Percentiles rank a stretch among this genome's conserved stretches.
phyloP scores from a whole-genome alignment of 495 filamentous ascomycete genomes.

The Lasiosphaeria ovina region DNA sequence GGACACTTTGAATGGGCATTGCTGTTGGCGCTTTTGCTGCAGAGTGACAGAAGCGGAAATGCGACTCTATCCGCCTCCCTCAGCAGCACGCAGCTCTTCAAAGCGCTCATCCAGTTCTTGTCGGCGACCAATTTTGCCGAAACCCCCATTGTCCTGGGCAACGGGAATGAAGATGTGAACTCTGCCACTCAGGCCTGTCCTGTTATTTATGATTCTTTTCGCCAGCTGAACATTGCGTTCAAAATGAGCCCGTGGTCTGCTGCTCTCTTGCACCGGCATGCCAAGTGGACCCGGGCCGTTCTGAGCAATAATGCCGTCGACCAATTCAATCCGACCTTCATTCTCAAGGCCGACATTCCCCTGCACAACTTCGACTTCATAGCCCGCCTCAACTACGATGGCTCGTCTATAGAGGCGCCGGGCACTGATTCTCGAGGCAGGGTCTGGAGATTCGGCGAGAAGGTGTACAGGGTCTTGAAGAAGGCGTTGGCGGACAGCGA shows the following conservation, averaged over 20 bases:
- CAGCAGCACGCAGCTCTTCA: constrained; percentile 93
- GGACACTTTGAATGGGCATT: constrained; percentile 89
- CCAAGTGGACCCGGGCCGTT: constrained; percentile 63
- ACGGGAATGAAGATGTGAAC: constrained; percentile 29
- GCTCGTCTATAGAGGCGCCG: constrained; percentile 15
- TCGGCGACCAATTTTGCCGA: constrained; percentile 64
- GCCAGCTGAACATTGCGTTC: constrained; percentile 78
- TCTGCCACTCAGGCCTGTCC: constrained; percentile 34
- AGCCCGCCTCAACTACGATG: constrained; percentile 26
- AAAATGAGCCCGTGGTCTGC: constrained; percentile 93
- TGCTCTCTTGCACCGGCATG: constrained; percentile 64
- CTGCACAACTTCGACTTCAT: constrained; percentile 69
- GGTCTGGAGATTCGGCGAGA: constrained; percentile 37
- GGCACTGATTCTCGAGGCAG: constrained; percentile 33
- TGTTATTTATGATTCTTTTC: constrained; percentile 65
- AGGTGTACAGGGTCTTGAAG: constrained; percentile 60
- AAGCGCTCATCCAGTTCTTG: constrained; percentile 81
- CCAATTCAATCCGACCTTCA: constrained; percentile 80
- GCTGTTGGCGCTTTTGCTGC: constrained; percentile 74
- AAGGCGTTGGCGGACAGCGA: constrained; percentile 54
- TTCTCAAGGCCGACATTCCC: constrained; percentile 65
- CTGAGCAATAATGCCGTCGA: constrained; percentile 72
- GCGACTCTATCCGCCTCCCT: constrained; percentile 72
- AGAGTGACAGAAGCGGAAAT: constrained; percentile 67
- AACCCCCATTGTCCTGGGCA: constrained; percentile 59